Evolutionary conservation across 768 basidiomycete genomes (phyloP).

Genomic region (Podaxis rugospora): DNA sequence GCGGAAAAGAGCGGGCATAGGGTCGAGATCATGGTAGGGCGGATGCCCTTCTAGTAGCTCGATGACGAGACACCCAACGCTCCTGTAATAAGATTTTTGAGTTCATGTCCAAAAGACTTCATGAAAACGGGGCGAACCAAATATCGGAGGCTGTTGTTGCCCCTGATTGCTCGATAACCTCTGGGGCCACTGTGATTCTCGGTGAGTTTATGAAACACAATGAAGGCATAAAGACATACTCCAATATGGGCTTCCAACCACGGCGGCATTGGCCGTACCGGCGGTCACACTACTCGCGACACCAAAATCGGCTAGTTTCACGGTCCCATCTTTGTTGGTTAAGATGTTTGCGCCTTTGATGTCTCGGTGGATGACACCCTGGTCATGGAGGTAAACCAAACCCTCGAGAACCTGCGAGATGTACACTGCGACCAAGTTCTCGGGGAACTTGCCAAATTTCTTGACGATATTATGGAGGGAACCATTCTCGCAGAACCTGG

Average conservation of each 20-base stretch:
- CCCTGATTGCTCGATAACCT: constrained; percentile 97
- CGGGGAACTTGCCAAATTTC: constrained; percentile 97
- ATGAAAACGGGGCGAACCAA: constrained; percentile 38
- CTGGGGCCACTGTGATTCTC: constrained; percentile 78
- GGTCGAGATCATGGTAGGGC: constrained; percentile 92
- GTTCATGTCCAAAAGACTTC: background rate
- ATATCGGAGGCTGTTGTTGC: constrained; percentile 97
- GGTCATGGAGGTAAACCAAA: constrained; percentile 94
- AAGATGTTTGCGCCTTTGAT: constrained; percentile 99
- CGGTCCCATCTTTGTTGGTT: constrained; percentile 97
- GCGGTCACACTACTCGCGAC: constrained; percentile 75
- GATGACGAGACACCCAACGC: constrained; percentile 96
- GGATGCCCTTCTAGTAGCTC: constrained; percentile 90
- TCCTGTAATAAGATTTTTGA: constrained; percentile 35
- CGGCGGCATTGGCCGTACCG: constrained; percentile 79
- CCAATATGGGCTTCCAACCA: constrained; percentile 99
- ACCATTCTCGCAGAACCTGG: constrained; percentile 95
- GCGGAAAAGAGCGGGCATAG: constrained; percentile 97
- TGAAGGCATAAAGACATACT: constrained; percentile 47
- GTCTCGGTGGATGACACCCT: constrained; percentile 98
- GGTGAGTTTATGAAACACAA: constrained; percentile 7
- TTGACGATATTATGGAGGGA: constrained; percentile 94
- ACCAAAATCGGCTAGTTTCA: constrained; percentile 99
- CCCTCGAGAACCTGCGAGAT: constrained; percentile 96
- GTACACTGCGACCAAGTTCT: constrained; percentile 93